These are phyloP conservation scores for Datisca glomerata DNA, from an alignment of 306 rosid genomes.

Conservation along the genomic window DNA sequence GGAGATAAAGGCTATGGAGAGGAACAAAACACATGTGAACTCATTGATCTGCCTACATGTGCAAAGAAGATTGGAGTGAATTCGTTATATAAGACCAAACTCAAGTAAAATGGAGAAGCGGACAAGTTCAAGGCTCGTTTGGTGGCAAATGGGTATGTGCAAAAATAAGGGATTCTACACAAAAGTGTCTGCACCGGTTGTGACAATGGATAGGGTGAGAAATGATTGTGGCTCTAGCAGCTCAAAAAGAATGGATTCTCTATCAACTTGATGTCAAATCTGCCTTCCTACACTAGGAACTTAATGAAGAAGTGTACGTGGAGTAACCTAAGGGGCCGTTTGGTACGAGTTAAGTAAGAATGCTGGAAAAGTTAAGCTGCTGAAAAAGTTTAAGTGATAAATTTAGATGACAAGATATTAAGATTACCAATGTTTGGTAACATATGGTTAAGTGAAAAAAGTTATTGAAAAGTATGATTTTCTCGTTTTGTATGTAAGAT, in stretches of 20 bases:
- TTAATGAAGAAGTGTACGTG: no score
- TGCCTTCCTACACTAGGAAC: neutral
- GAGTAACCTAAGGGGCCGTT: no score
- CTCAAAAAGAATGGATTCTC: neutral
- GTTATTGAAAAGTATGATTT: no score
- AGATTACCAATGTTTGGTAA: no score
- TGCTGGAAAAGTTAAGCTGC: no score
- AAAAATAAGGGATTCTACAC: neutral
- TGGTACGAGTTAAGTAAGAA: no score
- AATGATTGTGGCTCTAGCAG: slow-evolving; percentile 5
- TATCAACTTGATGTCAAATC: slow-evolving; percentile 1
- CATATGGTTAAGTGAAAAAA: no score
- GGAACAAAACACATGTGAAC: neutral
- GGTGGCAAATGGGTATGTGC: neutral
- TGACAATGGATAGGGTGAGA: slow-evolving; percentile 3
- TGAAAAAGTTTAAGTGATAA: no score
- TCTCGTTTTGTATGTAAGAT: no score
- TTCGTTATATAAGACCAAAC: slow-evolving; percentile 1
- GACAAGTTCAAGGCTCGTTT: neutral
- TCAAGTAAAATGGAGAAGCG: neutral
- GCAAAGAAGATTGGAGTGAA: slow-evolving; percentile 1
- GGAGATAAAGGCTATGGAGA: slow-evolving; percentile 3
- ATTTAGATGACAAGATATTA: no score
- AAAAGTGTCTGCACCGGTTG: slow-evolving; percentile 4
- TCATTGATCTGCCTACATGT: no score